Percentiles rank a stretch among this genome's conserved stretches.
Evolutionary conservation across 2,329 filamentous ascomycete species (phyloP).

Genomic region (Cryphonectria japonica): DNA sequence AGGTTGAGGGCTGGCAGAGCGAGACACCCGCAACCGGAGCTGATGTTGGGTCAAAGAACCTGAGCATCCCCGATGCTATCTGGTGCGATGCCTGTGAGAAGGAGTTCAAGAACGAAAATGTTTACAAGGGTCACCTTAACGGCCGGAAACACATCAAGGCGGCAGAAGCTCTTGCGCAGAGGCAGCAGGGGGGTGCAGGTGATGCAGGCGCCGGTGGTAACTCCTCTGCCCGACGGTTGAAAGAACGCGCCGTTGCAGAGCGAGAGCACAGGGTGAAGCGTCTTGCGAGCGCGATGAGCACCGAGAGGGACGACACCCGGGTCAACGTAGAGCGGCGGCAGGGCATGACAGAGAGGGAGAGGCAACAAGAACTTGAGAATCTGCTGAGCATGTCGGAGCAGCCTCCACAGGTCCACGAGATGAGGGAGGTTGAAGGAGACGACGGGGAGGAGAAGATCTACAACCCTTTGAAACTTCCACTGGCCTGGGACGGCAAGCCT

Average conservation of each 20-base stretch:
- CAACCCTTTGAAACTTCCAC: conserved; percentile 92
- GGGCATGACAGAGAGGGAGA: conserved; percentile 95
- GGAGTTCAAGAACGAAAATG: conserved; percentile 93
- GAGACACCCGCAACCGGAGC: conserved; percentile 50
- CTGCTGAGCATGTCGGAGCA: conserved; percentile 67
- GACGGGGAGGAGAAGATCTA: conserved; percentile 89
- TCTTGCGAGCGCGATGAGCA: conserved; percentile 80
- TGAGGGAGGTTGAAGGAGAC: conserved; percentile 70
- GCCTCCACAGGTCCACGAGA: conserved; percentile 46
- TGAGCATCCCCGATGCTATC: conserved; percentile 63
- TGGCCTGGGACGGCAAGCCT: conserved; percentile 98
- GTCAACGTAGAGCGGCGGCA: conserved; percentile 96
- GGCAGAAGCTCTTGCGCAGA: conserved; percentile 65
- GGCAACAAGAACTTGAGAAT: conserved; percentile 90
- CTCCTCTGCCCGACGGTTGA: conserved; percentile 44
- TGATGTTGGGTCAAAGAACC: conserved; percentile 41
- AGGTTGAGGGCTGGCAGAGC: conserved; percentile 76
- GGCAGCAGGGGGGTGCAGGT: conserved; percentile 43
- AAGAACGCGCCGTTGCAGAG: conserved; percentile 88
- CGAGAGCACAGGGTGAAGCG: conserved; percentile 83
- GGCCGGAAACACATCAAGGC: conserved; percentile 94
- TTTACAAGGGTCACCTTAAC: conserved; percentile 85
- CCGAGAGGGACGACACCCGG: conserved; percentile 84
- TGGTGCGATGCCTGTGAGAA: conserved; percentile 94
- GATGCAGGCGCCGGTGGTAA: conserved; percentile 32